Base-by-base conservation (phyloP, 306 rosid species). In the Quercus glauca region DNA sequence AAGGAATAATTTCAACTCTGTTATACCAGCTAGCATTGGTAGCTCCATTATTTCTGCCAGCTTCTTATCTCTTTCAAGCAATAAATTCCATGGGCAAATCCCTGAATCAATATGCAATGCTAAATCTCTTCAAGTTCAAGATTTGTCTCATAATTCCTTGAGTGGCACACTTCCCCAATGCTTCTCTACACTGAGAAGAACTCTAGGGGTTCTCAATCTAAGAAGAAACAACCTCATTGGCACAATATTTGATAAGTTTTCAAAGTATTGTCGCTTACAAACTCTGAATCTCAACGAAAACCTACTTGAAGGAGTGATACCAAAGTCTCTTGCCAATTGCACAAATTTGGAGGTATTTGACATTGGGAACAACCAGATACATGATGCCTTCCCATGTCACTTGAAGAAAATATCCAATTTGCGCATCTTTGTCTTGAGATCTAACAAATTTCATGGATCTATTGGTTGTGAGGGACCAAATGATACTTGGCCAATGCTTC, bases 11-110 rank as follows among this genome's bases (percentile, higher is more conserved):
- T 87, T 87, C 31, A 57, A 52, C 55, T 76, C 86, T 31, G 2
- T 1, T 6, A 77, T 80, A 2, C 84, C 74, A 0, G 45, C 45
- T 41, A 7, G 3, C 60, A 67, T 41, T 83, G 83, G 12, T 2
- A 45, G 19, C 56, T 55, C 78, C 0, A 0, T 0, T 0, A 0
- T 0, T 0, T 3, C 29, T 2, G 0, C 0, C 45, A 41, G 0
- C 0, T 84, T 31, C 55, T 85, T 86, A 15, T 88, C 91, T 37
- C 75, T 88, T n/a, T 63, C 91, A 73, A 74, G 77, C 64, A 88
- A 85, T 26, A 1, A 5, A 0, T 55, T 88, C 2, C 1, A 6
- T 0, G 88, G 91, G 0, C 13, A 0, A 14, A 80, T 83, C 10
- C 85, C 86, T 0, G 21, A 6, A n/a, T 85, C 89, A 13, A 14